Percentiles rank a stretch among this genome's conserved stretches.
Evolutionary conservation across 441 rosid genomes (phyloP).

Genomic region (Lepidium campestre): DNA sequence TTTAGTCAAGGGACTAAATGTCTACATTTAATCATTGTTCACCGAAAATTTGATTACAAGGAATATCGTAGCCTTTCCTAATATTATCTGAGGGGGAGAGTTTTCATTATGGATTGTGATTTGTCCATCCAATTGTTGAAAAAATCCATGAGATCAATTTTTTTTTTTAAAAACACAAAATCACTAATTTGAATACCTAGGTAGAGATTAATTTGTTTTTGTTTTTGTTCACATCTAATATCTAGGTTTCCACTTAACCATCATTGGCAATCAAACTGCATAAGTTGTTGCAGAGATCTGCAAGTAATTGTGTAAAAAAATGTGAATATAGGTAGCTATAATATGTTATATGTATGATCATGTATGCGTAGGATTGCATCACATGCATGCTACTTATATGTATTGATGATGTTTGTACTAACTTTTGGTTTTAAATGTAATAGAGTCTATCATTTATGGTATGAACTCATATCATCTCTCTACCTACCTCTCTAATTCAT

Average conservation of each 20-base stretch:
- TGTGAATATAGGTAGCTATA: background rate
- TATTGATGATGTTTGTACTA: background rate
- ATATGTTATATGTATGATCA: background rate
- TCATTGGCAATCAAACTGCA: background rate
- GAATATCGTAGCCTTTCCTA: no score
- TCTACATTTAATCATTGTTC: no score
- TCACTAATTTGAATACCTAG: background rate
- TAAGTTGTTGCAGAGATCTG: background rate
- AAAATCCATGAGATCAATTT: no score
- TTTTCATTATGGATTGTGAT: no score
- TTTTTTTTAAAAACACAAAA: background rate
- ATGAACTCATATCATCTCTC: background rate
- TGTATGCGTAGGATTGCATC: constrained; percentile 3
- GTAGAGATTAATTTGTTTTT: background rate
- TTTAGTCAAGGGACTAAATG: no score
- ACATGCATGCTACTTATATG: background rate
- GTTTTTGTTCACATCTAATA: background rate
- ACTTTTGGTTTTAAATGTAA: background rate
- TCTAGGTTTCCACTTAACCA: no score
- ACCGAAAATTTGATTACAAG: no score
- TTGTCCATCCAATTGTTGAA: no score
- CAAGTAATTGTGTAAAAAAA: background rate
- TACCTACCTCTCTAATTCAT: constrained; percentile 4
- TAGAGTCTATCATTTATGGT: background rate
- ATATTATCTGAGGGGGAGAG: no score